Evolutionary conservation across 1,284 basidiomycete species (phyloP).

Genomic region (Tylopilus sp.): DNA sequence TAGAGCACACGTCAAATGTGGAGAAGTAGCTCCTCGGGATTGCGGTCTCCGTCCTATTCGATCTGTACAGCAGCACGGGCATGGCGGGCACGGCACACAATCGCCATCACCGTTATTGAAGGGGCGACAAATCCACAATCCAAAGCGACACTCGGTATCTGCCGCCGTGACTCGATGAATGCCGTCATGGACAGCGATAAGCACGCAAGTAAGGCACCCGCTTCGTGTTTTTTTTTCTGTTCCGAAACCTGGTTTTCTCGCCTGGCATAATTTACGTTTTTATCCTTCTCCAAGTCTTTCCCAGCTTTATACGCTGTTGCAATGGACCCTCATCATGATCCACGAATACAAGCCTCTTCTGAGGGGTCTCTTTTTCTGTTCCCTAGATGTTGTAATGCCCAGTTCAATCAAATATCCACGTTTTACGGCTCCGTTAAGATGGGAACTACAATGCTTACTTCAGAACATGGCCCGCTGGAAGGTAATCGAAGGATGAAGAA

Average conservation of each 20-base stretch:
- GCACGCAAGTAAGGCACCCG: constrained; percentile 7
- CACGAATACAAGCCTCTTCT: constrained; percentile 14
- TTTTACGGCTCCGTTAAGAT: constrained; percentile 6
- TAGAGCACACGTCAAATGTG: constrained; percentile 80
- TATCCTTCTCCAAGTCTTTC: background rate
- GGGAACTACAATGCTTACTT: constrained; percentile 18
- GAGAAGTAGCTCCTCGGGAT: constrained; percentile 73
- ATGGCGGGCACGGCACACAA: constrained; percentile 23
- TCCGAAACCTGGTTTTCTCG: constrained; percentile 6
- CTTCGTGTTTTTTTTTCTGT: constrained; percentile 6
- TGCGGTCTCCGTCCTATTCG: constrained; percentile 56
- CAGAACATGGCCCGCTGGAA: constrained; percentile 8
- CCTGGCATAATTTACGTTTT: constrained; percentile 15
- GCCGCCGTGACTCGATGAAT: constrained; percentile 28
- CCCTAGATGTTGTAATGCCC: constrained; percentile 22
- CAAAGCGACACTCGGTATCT: constrained; percentile 30
- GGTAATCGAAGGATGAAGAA: constrained; percentile 18
- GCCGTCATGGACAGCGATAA: constrained; percentile 13
- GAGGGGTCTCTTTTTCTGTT: constrained; percentile 5
- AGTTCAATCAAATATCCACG: constrained; percentile 14
- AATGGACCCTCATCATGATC: constrained; percentile 18
- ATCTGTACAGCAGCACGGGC: constrained; percentile 34
- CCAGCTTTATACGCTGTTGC: constrained; percentile 20
- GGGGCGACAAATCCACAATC: constrained; percentile 25
- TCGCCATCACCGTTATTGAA: constrained; percentile 28